These are phyloP conservation scores for Stylosanthes scabra DNA, from an alignment of 331 rosid genomes.

Conservation along the genomic window DNA sequence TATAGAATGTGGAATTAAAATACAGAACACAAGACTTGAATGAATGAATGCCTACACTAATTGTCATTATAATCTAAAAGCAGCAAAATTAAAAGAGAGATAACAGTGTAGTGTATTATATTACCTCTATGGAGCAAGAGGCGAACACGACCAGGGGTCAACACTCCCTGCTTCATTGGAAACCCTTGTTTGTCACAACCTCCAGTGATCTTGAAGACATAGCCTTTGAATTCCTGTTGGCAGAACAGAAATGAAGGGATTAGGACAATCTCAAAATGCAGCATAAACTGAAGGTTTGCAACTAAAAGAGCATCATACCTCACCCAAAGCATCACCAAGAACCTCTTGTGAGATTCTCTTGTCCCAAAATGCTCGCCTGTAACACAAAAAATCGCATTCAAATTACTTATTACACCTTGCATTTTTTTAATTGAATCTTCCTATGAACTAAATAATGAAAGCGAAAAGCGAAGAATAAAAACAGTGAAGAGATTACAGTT, in stretches of 20 bases:
- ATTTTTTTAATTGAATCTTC: too few species aligned
- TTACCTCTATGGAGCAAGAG: slow-evolving; percentile 50
- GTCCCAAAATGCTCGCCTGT: slow-evolving; percentile 51
- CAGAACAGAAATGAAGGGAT: background rate
- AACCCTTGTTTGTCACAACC: slow-evolving; percentile 50
- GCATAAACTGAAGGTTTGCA: background rate
- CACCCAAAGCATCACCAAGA: slow-evolving; percentile 47
- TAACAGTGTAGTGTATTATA: background rate
- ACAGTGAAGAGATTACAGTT: slow-evolving; percentile 35
- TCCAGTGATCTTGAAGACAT: slow-evolving; percentile 48
- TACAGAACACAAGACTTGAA: background rate
- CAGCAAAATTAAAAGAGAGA: background rate
- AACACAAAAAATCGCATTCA: too few species aligned
- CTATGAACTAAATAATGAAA: background rate
- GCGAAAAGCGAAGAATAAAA: background rate
- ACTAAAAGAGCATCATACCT: slow-evolving; percentile 33
- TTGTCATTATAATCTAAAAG: background rate
- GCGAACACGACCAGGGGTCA: slow-evolving; percentile 52
- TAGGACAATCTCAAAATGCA: background rate
- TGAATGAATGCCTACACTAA: background rate
- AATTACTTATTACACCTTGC: too few species aligned
- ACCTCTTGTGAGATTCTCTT: slow-evolving; percentile 51
- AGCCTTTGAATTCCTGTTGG: slow-evolving; percentile 43
- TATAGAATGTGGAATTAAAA: background rate
- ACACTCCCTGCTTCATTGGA: slow-evolving; percentile 53